A percentile compares a stretch with the other conserved stretches of the same genome.
phyloP scores from a whole-genome alignment of 2,329 filamentous ascomycete genomes.

The Mollisia scopiformis region DNA sequence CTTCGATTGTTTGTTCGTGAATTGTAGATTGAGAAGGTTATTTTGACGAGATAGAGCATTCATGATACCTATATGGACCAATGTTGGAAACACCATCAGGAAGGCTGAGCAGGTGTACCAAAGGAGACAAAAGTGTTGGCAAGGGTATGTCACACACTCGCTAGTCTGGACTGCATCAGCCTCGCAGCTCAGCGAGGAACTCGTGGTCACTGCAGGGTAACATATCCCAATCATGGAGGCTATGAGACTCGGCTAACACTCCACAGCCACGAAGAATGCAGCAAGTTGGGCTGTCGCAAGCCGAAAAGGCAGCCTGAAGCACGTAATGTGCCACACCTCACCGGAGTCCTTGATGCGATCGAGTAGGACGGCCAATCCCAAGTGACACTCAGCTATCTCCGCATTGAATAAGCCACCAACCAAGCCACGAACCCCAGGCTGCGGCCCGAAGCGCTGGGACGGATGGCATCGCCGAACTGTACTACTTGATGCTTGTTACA shows the following conservation, averaged over 20 bases:
- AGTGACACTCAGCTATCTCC: not conserved
- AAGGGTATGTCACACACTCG: not conserved
- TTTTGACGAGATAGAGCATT: not conserved
- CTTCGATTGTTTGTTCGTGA: not conserved
- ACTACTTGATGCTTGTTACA: too few species aligned
- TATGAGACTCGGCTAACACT: not conserved
- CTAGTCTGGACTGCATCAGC: not conserved
- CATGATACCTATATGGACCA: not conserved
- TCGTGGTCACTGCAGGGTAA: conserved; percentile 1
- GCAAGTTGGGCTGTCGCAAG: conserved; percentile 1
- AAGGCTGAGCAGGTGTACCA: not conserved
- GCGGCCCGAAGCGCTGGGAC: conserved; percentile 14
- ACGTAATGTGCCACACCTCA: not conserved
- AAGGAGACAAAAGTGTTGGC: not conserved
- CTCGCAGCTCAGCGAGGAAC: not conserved
- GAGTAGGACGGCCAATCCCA: not conserved
- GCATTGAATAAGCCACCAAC: not conserved
- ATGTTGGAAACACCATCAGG: not conserved
- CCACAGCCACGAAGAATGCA: conserved; percentile 7
- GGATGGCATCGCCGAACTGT: too few species aligned
- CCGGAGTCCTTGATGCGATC: not conserved
- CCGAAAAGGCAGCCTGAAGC: conserved; percentile 3
- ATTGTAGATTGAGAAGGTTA: not conserved
- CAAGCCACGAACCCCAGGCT: too few species aligned
- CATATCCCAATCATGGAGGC: not conserved